Evolutionary conservation across 140 eudicot genomes (phyloP), one percentile per base, ranked within the genome.

Genomic region (Cichorium intybus): DNA sequence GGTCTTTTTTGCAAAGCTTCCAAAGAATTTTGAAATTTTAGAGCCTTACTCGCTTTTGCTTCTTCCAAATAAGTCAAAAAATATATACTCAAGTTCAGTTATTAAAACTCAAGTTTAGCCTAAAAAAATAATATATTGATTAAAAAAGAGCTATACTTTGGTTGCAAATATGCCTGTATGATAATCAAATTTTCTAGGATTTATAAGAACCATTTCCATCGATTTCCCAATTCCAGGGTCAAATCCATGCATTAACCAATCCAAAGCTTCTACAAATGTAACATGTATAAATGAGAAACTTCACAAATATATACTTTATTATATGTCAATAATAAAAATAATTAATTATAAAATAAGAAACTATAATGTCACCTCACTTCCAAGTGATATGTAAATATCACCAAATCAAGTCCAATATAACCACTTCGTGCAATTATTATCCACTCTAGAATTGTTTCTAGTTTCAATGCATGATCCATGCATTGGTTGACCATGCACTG

Each of bases 401-500:
- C 90, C 83, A 73, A 83, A 87, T 87, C 95, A 51, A 87, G 95
- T 63, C 95, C 95, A 66, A 87, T 87, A 64, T 87, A 87, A 51
- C 95, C 95, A 78, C 95, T 87, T 75, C 95, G 90, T 15, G 83
- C 85, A 51, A 87, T 87, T 49, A 86, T 90, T 63, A 87, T 87
- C 95, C 95, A 83, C 46, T 83, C 77, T 0, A 90, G 95, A 34
- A 87, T 90, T 58, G 62, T 63, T 68, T 87, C 90, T 75, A 87
- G 60, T 58, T 87, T 87, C 37, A 83, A 87, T 17, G 90, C 95
- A 18, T 87, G 95, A 60, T 87, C n/a, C n/a, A n/a, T n/a, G n/a
- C n/a, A n/a, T n/a, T n/a, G n/a, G n/a, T n/a, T n/a, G n/a, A n/a
- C n/a, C n/a, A n/a, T n/a, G n/a, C 95, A 73, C 90, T 87, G 68